Conservation (phyloP, 2,329 filamentous ascomycete genomes). For the Cadophora gregata region DNA sequence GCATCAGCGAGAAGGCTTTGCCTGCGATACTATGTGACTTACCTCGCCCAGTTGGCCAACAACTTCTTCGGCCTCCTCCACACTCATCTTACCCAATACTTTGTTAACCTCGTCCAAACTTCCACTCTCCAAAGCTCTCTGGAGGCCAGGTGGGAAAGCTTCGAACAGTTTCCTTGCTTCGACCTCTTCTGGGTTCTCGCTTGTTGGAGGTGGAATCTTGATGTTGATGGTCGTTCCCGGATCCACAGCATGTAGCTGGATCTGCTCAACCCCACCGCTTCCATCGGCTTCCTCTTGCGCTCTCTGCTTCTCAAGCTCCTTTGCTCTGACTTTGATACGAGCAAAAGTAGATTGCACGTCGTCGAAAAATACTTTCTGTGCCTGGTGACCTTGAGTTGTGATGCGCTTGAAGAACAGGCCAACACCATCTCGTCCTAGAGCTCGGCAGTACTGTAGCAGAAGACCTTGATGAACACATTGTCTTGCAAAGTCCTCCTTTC, state of each 20-base stretch:
- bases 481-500: slow-evolving; percentile 75
- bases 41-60: slow-evolving; percentile 80
- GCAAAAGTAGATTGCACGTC: slow-evolving; percentile 90
- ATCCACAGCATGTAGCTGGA: slow-evolving; percentile 95
- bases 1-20: slow-evolving; percentile 3
- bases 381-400: slow-evolving; percentile 86
- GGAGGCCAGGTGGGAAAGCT: slow-evolving; percentile 79
- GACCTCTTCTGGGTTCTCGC: slow-evolving; percentile 68
- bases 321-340: slow-evolving; percentile 75
- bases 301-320: slow-evolving; percentile 52
- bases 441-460: slow-evolving; percentile 91
- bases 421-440: slow-evolving; percentile 86
- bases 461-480: slow-evolving; percentile 94
- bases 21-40: slow-evolving; percentile 39
- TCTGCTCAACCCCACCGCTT: slow-evolving; percentile 82
- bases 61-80: slow-evolving; percentile 85
- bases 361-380: slow-evolving; percentile 87
- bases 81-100: slow-evolving; percentile 85
- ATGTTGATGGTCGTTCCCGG: slow-evolving; percentile 93
- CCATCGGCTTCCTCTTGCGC: slow-evolving; percentile 61
- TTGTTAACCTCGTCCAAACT: slow-evolving; percentile 87
- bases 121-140: slow-evolving; percentile 84
- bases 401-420: slow-evolving; percentile 96
- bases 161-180: slow-evolving; percentile 80
- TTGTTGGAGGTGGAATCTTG: slow-evolving; percentile 72